phyloP scores from a whole-genome alignment of 768 basidiomycete species.

The Pleurotus tuber-regium region DNA sequence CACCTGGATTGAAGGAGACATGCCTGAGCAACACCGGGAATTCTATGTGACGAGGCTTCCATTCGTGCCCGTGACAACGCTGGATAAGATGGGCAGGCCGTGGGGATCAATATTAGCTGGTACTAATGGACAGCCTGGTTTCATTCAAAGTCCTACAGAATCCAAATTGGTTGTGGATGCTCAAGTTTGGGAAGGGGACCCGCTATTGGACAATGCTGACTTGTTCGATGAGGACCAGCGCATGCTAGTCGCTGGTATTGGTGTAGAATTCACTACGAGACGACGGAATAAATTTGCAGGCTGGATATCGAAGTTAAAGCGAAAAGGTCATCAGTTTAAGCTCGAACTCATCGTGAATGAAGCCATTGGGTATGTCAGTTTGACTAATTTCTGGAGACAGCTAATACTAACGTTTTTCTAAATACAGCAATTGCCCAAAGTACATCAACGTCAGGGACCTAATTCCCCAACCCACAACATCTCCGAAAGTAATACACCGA shows the following conservation, averaged over 20 bases:
- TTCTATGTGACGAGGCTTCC: conserved; percentile 28
- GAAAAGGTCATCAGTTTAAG: conserved; percentile 24
- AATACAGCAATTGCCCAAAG: conserved; percentile 61
- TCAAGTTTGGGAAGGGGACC: conserved; percentile 39
- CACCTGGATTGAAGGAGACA: conserved; percentile 19
- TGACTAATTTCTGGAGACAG: neutral
- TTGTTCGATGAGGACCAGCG: conserved; percentile 17
- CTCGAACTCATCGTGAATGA: conserved; percentile 50
- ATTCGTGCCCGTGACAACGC: conserved; percentile 29
- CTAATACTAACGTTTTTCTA: neutral
- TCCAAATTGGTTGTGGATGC: conserved; percentile 20
- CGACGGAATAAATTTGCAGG: conserved; percentile 66
- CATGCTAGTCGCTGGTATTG: conserved; percentile 52
- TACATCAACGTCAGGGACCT: conserved; percentile 62
- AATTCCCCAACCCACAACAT: conserved; percentile 34
- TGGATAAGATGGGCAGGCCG: conserved; percentile 27
- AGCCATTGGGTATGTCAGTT: conserved; percentile 49
- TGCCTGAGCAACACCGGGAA: conserved; percentile 29
- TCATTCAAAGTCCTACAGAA: conserved; percentile 24
- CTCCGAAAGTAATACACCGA: conserved; percentile 36
- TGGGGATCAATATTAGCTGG: conserved; percentile 31
- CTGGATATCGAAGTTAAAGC: conserved; percentile 29
- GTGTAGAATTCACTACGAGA: conserved; percentile 55
- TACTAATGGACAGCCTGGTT: conserved; percentile 21
- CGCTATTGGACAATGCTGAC: conserved; percentile 38